A percentile compares a stretch with the other conserved stretches of the same genome.
Evolutionary conservation across 345 rosid species (phyloP).

Genomic region (Boechera stricta): DNA sequence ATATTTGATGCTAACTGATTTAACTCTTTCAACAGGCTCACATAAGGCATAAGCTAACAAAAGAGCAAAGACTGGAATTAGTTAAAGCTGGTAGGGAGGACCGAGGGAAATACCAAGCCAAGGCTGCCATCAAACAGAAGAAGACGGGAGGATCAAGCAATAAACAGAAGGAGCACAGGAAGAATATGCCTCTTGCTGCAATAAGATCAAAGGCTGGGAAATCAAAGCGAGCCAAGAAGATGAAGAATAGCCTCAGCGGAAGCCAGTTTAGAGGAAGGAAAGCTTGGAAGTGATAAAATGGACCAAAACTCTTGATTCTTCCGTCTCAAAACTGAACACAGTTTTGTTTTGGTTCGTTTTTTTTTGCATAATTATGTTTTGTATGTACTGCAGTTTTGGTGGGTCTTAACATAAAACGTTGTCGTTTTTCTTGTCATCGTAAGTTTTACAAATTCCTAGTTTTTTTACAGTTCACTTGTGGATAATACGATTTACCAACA

Average conservation of each 20-base stretch:
- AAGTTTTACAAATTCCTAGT: no score
- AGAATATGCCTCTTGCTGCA: slow-evolving; percentile 87
- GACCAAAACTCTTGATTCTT: slow-evolving; percentile 12
- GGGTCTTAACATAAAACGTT: no score
- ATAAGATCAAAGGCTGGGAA: slow-evolving; percentile 62
- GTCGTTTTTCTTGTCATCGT: no score
- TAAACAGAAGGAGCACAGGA: slow-evolving; percentile 85
- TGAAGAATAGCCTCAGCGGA: slow-evolving; percentile 54
- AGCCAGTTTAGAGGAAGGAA: slow-evolving; percentile 87
- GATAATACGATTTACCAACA: no score
- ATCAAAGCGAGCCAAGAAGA: slow-evolving; percentile 59
- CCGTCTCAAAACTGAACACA: slow-evolving; percentile 19
- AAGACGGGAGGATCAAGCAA: slow-evolving; percentile 91
- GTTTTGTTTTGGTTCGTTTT: slow-evolving; percentile 13
- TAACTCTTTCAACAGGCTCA: slow-evolving; percentile 61
- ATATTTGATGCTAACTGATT: slow-evolving; percentile 6
- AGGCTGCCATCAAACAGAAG: slow-evolving; percentile 79
- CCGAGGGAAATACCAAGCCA: slow-evolving; percentile 69
- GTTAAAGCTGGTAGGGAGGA: slow-evolving; percentile 94
- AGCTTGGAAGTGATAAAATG: slow-evolving; percentile 69
- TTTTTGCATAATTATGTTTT: slow-evolving; percentile 10
- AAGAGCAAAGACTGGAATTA: slow-evolving; percentile 77
- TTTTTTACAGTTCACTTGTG: no score
- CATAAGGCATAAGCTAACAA: slow-evolving; percentile 71
- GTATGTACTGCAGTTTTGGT: no score